Evolutionary conservation across 768 basidiomycete genomes (phyloP), one percentile per base, ranked within the genome.

Genomic region (Dictyophora rubrovolvata): DNA sequence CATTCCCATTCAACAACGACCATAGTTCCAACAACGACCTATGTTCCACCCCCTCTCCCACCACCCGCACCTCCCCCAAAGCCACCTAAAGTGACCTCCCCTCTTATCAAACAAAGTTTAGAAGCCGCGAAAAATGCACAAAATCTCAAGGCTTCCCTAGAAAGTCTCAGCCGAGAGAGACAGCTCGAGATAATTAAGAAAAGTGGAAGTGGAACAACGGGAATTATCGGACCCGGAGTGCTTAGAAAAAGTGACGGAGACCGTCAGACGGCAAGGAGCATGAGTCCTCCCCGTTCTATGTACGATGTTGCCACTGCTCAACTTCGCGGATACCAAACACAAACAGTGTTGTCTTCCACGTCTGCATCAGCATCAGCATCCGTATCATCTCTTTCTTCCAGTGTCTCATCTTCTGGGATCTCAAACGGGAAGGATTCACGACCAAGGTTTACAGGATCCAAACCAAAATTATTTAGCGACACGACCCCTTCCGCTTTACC

Each of bases 91-190:
- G 70, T 81, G 28, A 82, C 81, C 21, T 85, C 82, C 11, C 76
- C 78, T 0, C 71, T 87, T n/a, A 87, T 87, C 72, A 79, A 79
- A 60, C 87, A 89, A 69, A 83, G 81, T 20, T 72, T 91, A 0
- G 82, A 86, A 55, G 89, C 89, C 6, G 83, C 80, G 59, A 86
- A 87, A 65, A 79, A 80, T 0, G 88, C 80, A 1, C 83, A 87
- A 68, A 78, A 77, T 4, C 73, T 87, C 70, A 87, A 88, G 69
- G 79, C 80, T 52, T 83, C 80, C 0, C 84, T 89, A 64, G 81
- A 80, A 47, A 76, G 79, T 62, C 73, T 87, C 17, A 86, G 87
- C 68, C 79, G 81, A 63, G 84, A 86, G 66, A 75, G 87, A 10
- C 79, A 88, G 18, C 72, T 88, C 61, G 80, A 84, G 68, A 82